Evolutionary conservation across 1,139 yeast species (phyloP).

Genomic region (Debaryomyces psychrophilus): DNA sequence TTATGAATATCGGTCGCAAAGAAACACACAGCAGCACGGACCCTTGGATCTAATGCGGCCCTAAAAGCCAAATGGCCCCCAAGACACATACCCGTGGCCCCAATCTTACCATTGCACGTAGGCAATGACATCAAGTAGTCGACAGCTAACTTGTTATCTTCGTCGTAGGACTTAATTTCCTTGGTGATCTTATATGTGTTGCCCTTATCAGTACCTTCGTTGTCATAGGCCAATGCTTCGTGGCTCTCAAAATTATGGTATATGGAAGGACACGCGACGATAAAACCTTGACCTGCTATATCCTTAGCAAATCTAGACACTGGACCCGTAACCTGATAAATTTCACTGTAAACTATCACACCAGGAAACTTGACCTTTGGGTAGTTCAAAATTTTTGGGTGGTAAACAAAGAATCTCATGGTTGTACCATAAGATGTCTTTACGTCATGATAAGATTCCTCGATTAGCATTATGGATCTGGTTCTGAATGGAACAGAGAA

Average conservation of each 20-base stretch:
- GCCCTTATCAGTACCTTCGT: conserved; percentile 75
- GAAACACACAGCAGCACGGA: conserved; percentile 71
- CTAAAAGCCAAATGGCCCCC: conserved; percentile 86
- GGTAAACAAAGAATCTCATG: conserved; percentile 66
- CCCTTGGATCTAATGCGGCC: conserved; percentile 66
- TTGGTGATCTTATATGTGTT: conserved; percentile 68
- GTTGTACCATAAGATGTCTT: conserved; percentile 67
- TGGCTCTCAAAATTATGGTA: conserved; percentile 73
- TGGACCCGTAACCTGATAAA: conserved; percentile 81
- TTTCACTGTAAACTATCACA: conserved; percentile 77
- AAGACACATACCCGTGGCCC: conserved; percentile 86
- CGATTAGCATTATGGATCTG: conserved; percentile 57
- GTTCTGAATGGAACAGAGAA: neutral
- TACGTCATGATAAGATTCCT: conserved; percentile 67
- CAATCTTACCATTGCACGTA: conserved; percentile 74
- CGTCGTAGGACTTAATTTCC: conserved; percentile 74
- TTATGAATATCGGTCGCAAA: conserved; percentile 82
- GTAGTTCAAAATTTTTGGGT: conserved; percentile 70
- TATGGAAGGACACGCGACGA: conserved; percentile 76
- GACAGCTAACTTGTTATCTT: conserved; percentile 66
- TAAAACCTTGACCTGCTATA: conserved; percentile 79
- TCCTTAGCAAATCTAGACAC: conserved; percentile 76
- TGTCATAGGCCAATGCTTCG: conserved; percentile 71
- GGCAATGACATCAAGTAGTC: conserved; percentile 60
- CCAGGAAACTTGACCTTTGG: conserved; percentile 81